phyloP scores from a whole-genome alignment of 2,329 filamentous ascomycete species.

The Trichoderma pleuroti region DNA sequence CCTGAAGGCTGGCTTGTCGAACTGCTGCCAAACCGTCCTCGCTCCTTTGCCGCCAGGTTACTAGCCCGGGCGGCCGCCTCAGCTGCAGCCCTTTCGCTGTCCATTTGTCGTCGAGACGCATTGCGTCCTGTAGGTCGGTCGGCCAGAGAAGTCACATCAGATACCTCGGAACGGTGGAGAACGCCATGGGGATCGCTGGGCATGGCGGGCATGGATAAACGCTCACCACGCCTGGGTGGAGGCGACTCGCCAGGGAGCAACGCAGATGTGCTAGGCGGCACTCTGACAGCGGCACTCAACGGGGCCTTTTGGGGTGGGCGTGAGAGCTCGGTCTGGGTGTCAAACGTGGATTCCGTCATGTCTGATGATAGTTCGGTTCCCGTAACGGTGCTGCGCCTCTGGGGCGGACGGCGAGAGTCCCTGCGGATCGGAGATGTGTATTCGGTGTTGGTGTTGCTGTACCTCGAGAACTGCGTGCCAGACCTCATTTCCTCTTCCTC shows the following conservation, averaged over 20 bases:
- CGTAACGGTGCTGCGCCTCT: conserved; percentile 32
- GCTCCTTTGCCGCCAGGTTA: conserved; percentile 47
- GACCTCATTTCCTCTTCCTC: conserved; percentile 55
- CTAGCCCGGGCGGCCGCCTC: conserved; percentile 47
- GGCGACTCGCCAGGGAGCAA: conserved; percentile 27
- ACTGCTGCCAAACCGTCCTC: conserved; percentile 40
- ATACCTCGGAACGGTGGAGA: conserved; percentile 33
- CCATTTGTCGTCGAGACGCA: conserved; percentile 46
- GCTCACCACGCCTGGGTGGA: conserved; percentile 32
- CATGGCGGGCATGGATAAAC: conserved; percentile 51
- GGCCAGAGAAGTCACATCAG: conserved; percentile 30
- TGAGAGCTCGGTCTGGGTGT: conserved; percentile 29
- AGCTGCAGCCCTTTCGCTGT: conserved; percentile 45
- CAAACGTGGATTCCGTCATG: conserved; percentile 36
- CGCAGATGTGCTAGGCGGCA: conserved; percentile 21
- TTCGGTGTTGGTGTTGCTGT: conserved; percentile 70
- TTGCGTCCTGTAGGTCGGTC: conserved; percentile 40
- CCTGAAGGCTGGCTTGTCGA: conserved; percentile 48
- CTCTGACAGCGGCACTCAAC: conserved; percentile 23
- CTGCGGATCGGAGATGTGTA: conserved; percentile 47
- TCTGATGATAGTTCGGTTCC: conserved; percentile 33
- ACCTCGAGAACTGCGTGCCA: conserved; percentile 60
- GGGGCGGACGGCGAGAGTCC: conserved; percentile 29
- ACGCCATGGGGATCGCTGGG: conserved; percentile 50
- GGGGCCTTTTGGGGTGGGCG: conserved; percentile 23